These are phyloP conservation scores for Friedmanniomyces simplex DNA, from an alignment of 495 filamentous ascomycete species.

Conservation along the genomic window DNA sequence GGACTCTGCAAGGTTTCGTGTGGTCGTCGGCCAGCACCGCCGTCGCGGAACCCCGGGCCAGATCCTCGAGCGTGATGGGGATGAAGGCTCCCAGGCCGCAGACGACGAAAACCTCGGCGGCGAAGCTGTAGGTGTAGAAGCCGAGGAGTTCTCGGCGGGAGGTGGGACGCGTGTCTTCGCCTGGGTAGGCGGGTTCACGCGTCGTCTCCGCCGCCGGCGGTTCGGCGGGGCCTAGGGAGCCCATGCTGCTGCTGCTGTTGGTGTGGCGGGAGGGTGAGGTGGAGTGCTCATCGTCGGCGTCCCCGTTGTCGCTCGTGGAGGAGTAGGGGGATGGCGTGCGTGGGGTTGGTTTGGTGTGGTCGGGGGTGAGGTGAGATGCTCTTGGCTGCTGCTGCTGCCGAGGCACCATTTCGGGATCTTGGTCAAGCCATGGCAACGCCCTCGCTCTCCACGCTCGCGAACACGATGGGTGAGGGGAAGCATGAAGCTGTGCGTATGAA, in stretches of 20 bases:
- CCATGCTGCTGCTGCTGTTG: constrained; percentile 18
- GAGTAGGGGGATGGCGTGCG: constrained; percentile 24
- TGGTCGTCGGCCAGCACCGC: constrained; percentile 20
- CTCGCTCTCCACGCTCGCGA: neutral
- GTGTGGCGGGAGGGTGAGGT: constrained; percentile 13
- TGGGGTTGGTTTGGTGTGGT: constrained; percentile 12
- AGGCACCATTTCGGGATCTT: neutral
- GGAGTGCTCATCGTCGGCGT: constrained; percentile 33
- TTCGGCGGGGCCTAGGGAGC: constrained; percentile 1
- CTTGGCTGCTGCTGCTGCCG: neutral
- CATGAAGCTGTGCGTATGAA: too few relatives aligned
- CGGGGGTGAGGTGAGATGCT: neutral
- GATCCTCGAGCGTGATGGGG: constrained; percentile 88
- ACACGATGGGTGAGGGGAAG: too few relatives aligned
- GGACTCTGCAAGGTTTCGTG: constrained; percentile 4
- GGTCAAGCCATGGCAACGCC: neutral
- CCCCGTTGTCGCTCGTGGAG: constrained; percentile 23
- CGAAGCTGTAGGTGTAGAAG: constrained; percentile 96
- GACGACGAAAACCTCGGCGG: constrained; percentile 91
- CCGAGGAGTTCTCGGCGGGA: constrained; percentile 79
- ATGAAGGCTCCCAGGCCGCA: constrained; percentile 90
- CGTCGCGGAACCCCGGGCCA: constrained; percentile 58
- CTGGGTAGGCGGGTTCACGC: constrained; percentile 42
- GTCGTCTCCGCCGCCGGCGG: neutral
- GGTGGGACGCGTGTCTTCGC: constrained; percentile 80